These are phyloP conservation scores for Pelargonium exstipulatum DNA, from an alignment of 441 rosid species.

Conservation along the genomic window DNA sequence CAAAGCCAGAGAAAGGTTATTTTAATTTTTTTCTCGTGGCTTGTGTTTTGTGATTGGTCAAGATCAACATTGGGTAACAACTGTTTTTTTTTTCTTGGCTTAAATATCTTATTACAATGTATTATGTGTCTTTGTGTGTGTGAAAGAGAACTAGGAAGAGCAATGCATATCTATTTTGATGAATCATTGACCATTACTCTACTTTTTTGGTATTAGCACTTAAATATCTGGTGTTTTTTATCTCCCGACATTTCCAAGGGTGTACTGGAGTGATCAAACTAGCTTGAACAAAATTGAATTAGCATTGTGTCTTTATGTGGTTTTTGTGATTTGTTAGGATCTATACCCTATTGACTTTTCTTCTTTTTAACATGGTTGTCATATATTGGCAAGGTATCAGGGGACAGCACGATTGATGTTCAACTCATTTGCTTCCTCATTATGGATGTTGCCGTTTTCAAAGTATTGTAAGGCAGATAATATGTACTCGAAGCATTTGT, in stretches of 20 bases:
- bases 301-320: conserved; percentile 11
- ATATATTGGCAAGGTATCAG: conserved; percentile 68
- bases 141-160: too few relatives aligned
- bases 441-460: conserved; percentile 91
- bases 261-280: not conserved
- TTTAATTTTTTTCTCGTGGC: not conserved
- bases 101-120: not conserved
- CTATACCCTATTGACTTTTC: conserved; percentile 16
- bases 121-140: too few relatives aligned
- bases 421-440: conserved; percentile 80
- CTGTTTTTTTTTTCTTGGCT: not conserved
- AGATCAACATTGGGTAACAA: too few relatives aligned
- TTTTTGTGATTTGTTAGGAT: conserved; percentile 9
- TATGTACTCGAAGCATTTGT: conserved; percentile 63
- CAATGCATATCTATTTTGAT: too few relatives aligned
- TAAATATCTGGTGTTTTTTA: too few relatives aligned
- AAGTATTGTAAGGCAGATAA: conserved; percentile 73
- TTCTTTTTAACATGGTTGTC: conserved; percentile 35
- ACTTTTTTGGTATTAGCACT: too few relatives aligned
- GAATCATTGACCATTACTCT: too few relatives aligned
- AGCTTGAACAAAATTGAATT: conserved; percentile 10
- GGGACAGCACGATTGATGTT: conserved; percentile 90
- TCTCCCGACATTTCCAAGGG: not conserved
- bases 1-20: conserved; percentile 5
- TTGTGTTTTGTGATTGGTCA: too few relatives aligned